Percentiles rank a stretch among this genome's conserved stretches.
These are phyloP conservation scores for Bipolaris victoriae DNA, from an alignment of 2,329 filamentous ascomycete genomes.

Conservation along the genomic window DNA sequence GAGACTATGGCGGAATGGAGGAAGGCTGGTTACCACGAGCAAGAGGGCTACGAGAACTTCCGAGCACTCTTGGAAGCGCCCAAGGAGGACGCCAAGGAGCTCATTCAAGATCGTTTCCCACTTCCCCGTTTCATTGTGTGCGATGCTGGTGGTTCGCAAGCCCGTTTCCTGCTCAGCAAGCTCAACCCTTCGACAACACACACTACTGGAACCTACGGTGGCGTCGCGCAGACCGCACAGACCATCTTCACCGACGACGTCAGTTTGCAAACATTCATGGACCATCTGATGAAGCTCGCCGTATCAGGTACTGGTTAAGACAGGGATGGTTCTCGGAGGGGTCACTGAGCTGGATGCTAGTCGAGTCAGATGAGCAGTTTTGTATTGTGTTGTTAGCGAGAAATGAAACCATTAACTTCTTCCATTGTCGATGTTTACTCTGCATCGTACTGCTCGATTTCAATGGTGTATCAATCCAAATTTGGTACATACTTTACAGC, in stretches of 20 bases:
- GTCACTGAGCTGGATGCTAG: background rate
- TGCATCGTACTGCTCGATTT: background rate
- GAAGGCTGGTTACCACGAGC: slow-evolving; percentile 96
- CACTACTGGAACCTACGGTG: slow-evolving; percentile 89
- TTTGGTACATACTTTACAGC: background rate
- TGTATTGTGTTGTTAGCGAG: slow-evolving; percentile 14
- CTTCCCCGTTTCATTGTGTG: slow-evolving; percentile 98
- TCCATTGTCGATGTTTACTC: background rate
- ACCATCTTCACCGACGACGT: slow-evolving; percentile 99
- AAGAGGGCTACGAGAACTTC: slow-evolving; percentile 98
- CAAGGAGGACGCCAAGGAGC: slow-evolving; percentile 96
- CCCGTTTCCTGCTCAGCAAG: slow-evolving; percentile 94
- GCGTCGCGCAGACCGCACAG: slow-evolving; percentile 86
- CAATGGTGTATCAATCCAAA: background rate
- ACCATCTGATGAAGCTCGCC: slow-evolving; percentile 90
- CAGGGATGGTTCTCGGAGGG: background rate
- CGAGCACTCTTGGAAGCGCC: slow-evolving; percentile 84
- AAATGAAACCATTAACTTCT: slow-evolving; percentile 8
- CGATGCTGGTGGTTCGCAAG: slow-evolving; percentile 96
- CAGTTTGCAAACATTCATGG: slow-evolving; percentile 98
- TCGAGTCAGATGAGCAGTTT: background rate
- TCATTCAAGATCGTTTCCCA: slow-evolving; percentile 97
- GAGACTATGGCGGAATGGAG: slow-evolving; percentile 98
- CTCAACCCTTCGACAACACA: slow-evolving; percentile 97
- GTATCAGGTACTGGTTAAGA: slow-evolving; percentile 45